A percentile compares a stretch with the other conserved stretches of the same genome.
Evolutionary conservation across 371 early-diverging fungal genomes (phyloP).

Genomic region (Amoeboaphelidium occidentale): DNA sequence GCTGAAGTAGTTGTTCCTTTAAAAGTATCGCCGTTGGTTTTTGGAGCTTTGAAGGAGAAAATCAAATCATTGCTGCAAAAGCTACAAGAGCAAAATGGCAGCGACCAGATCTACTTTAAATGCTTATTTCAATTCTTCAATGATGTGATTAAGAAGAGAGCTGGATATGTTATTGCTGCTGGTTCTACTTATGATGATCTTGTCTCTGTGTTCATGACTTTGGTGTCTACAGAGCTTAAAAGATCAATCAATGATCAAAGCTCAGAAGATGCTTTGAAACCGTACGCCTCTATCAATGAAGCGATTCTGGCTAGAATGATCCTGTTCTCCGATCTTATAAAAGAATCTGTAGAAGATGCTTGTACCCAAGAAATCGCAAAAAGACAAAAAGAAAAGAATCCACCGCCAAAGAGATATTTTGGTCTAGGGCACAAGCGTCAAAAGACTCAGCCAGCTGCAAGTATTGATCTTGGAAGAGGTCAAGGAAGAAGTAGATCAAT

Average conservation of each 20-base stretch:
- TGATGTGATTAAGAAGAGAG: background rate
- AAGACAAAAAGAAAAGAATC: background rate
- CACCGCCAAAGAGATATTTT: too few relatives aligned
- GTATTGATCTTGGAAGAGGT: background rate
- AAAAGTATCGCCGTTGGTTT: background rate
- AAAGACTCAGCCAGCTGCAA: background rate
- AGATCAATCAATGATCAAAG: background rate
- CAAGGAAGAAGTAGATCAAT: background rate
- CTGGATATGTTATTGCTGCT: background rate
- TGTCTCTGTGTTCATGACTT: background rate
- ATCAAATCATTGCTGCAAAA: background rate
- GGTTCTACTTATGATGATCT: background rate
- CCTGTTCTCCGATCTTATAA: background rate
- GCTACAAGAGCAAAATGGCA: background rate
- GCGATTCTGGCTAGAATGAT: background rate
- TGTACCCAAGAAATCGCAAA: background rate
- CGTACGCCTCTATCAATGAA: background rate
- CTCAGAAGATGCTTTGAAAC: background rate
- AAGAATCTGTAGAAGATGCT: background rate
- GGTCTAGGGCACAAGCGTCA: too few relatives aligned
- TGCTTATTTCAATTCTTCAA: background rate
- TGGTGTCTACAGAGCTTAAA: background rate
- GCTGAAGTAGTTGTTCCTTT: background rate
- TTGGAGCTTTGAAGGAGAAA: background rate
- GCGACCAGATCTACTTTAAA: background rate